These are phyloP conservation scores for Zea mays DNA, from an alignment of 176 grass and related monocot species.

Conservation along the genomic window Zm-B73-REFERENCE-NAM-5.0 NC_050096.1:21920501-21921000, in stretches of 20 bases:
- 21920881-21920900: neutral
- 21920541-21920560: conserved; percentile 19
- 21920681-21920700: neutral
- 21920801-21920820: neutral
- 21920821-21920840: neutral
- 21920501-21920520: conserved; percentile 10
- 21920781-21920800: neutral
- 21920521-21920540: neutral
- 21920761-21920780: neutral
- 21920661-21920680: conserved; percentile 19
- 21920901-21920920: too few relatives aligned
- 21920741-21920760: neutral
- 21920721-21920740: neutral
- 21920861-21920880: neutral
- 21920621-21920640: conserved; percentile 47
- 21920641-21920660: conserved; percentile 30
- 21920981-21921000: neutral
- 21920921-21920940: too few relatives aligned
- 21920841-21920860: conserved; percentile 23
- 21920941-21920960: too few relatives aligned
- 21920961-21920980: neutral
- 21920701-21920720: neutral
- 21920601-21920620: conserved; percentile 39
- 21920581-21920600: conserved; percentile 60
- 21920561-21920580: conserved; percentile 55